Conservation (phyloP, 2,329 filamentous ascomycete genomes). For the Alternaria rosae region DNA sequence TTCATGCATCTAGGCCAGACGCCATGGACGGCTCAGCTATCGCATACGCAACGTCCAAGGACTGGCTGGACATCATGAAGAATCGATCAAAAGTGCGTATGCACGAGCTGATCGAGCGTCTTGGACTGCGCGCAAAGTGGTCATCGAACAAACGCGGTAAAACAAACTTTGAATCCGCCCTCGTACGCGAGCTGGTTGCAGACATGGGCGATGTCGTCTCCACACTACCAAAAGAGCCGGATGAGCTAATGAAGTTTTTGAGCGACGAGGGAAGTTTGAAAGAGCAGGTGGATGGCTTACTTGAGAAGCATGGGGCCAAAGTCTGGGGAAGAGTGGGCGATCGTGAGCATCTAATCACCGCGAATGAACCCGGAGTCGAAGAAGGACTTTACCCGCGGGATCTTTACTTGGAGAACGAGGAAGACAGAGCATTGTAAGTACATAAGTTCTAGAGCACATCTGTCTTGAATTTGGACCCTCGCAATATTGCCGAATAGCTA, state of each 20-base stretch:
- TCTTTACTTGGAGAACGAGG: conserved; percentile 42
- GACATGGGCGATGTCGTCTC: conserved; percentile 45
- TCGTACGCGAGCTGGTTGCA: conserved; percentile 44
- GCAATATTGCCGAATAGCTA: neutral
- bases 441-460: neutral
- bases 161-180: conserved; percentile 46
- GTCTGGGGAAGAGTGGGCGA: conserved; percentile 44
- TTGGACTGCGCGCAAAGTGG: conserved; percentile 47
- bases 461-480: neutral
- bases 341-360: conserved; percentile 43
- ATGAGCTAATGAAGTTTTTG: conserved; percentile 40
- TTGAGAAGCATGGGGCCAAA: conserved; percentile 42
- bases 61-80: conserved; percentile 50
- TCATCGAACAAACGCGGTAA: conserved; percentile 50
- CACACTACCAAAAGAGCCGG: conserved; percentile 43
- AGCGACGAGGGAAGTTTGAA: conserved; percentile 40
- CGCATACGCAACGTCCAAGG: conserved; percentile 41
- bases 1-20: conserved; percentile 17
- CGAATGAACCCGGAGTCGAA: conserved; percentile 43
- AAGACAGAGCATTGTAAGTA: conserved; percentile 42
- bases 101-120: conserved; percentile 48
- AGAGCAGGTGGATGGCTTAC: conserved; percentile 37
- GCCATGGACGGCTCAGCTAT: conserved; percentile 38
- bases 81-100: conserved; percentile 46
- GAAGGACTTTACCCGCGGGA: conserved; percentile 42